Evolutionary conservation across 116 monocot genomes (phyloP), one percentile per base, ranked within the genome.

Genomic region (Papilionanthe hybrid): DNA sequence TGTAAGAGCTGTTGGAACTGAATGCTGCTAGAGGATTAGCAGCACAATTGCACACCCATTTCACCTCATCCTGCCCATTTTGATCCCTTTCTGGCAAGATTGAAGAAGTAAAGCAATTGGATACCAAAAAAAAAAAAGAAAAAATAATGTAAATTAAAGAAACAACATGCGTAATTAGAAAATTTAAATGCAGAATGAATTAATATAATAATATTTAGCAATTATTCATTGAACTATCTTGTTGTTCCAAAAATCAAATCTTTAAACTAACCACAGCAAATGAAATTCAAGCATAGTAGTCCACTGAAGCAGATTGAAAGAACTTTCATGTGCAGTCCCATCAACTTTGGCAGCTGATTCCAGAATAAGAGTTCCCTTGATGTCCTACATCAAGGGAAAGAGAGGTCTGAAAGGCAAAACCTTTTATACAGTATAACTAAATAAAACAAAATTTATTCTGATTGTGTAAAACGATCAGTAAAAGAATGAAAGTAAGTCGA

Each of bases 31-130:
- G 57, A 71, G 86, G 75, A 86, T 63, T 79, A 81, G 84, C 72
- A 68, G 80, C 71, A 77, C 95, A 95, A 80, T 78, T 47, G 76
- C 95, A 95, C 23, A 63, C 85, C 93, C 91, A 95, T 67, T 82
- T 85, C 30, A 75, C 37, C 18, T 77, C 72, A 22, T 27, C 82
- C 12, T 80, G 57, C 41, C 42, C 81, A 74, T 78, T 72, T 63
- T 41, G 1, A 71, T 44, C 18, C 22, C 30, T 72, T 60, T 89
- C 91, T 87, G 84, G 58, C 50, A 79, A 48, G 74, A 78, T n/a
- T n/a, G n/a, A 79, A 1, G 32, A 79, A 28, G 30, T 72, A 42
- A n/a, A 77, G 47, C 43, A 32, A 48, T 82, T 23, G 32, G 76
- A 81, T 28, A 47, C 47, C 0, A 72, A 55, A 76, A 37, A 77